Base-by-base conservation (phyloP, 306 rosid species). In the Cucumis hystrix region DNA sequence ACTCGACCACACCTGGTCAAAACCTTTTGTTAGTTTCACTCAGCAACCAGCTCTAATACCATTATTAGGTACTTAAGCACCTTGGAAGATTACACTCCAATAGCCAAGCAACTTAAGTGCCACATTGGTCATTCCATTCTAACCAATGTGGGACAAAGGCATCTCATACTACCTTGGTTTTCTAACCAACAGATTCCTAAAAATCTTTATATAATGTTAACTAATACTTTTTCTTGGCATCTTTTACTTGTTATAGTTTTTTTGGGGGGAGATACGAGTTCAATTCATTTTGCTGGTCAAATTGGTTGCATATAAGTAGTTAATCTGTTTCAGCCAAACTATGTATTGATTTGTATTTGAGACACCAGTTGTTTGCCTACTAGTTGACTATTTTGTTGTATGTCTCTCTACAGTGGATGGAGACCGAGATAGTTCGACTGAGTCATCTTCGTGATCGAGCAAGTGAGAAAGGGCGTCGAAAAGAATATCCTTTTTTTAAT, bases 401-500 rank as follows among this genome's bases (percentile, higher is more conserved):
- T 71, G 63, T 82, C 74, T 80, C 80, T 78, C 78, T 57, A 57
- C 93, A 96, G 99, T 96, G 98, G 98, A 78, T 96, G 57, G 99
- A 96, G 84, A 81, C 97, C 6, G 99, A 96, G 89, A 87, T 79
- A 37, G 87, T 92, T 60, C 88, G 99, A 84, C 90, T 96, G 67
- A 87, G 90, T 80, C 99, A 96, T 85, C 99, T 96, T 82, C 91
- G 99, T 79, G 99, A 96, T 83, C 94, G 99, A 87, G 99, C 99
- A 71, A 96, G 99, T 85, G 99, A 96, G 81, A 91, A 84, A 78
- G 99, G 99, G 56, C 93, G 89, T 20, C 83, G 93, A 79, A 96
- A 92, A 82, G 98, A 96, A 96, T 96, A 96, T 96, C 99, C 99
- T 96, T 91, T 79, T 3, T 55, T 35, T 58, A 23, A 74, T 28